Percentiles rank a stretch among this genome's conserved stretches.
These are phyloP conservation scores for Gigaspora rosea DNA, from an alignment of 192 early-diverging fungal genomes.

Conservation along the genomic window DNA sequence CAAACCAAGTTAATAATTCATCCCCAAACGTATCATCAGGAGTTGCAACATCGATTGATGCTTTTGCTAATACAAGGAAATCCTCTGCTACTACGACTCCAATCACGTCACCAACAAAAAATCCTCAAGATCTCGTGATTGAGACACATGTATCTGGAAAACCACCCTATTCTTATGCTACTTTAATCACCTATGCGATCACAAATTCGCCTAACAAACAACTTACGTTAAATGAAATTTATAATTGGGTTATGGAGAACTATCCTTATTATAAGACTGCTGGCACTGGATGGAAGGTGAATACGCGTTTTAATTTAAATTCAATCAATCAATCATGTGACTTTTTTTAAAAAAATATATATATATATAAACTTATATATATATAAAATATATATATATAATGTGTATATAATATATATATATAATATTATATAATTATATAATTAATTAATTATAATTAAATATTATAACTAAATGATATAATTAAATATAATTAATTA, in stretches of 20 bases:
- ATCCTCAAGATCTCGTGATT: slow-evolving; percentile 31
- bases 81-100: slow-evolving; percentile 4
- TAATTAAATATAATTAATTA: too few relatives aligned
- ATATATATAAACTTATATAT: background rate
- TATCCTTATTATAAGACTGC: slow-evolving; percentile 81
- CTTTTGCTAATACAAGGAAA: background rate
- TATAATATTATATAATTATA: too few relatives aligned
- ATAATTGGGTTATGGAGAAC: slow-evolving; percentile 74
- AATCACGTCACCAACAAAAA: slow-evolving; percentile 25
- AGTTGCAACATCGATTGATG: background rate
- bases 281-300: slow-evolving; percentile 65
- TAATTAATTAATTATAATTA: too few relatives aligned
- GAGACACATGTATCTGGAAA: slow-evolving; percentile 46
- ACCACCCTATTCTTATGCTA: slow-evolving; percentile 83
- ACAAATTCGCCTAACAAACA: slow-evolving; percentile 61
- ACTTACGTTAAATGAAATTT: slow-evolving; percentile 85
- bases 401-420: background rate
- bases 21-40: slow-evolving; percentile 12
- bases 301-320: background rate
- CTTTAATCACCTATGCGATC: slow-evolving; percentile 82
- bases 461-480: too few relatives aligned
- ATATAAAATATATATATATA: too few relatives aligned
- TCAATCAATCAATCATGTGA: too few relatives aligned
- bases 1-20: background rate
- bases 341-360: too few relatives aligned